Evolutionary conservation across 2,329 filamentous ascomycete species (phyloP).

Genomic region (Xylaria sp.): DNA sequence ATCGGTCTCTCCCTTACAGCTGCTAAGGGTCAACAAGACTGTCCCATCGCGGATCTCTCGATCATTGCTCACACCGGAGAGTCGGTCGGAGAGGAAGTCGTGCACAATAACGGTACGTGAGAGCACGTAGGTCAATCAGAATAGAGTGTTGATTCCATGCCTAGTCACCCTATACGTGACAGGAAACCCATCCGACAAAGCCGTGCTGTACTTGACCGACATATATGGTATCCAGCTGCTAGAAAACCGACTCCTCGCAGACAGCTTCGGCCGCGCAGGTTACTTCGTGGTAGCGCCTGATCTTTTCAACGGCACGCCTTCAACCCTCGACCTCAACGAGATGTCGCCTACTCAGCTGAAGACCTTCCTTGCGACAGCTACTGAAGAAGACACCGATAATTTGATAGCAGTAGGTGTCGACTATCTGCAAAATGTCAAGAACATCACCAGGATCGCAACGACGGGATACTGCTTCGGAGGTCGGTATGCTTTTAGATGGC

Average conservation of each 20-base stretch:
- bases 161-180: slow-evolving; percentile 51
- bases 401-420: slow-evolving; percentile 60
- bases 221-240: slow-evolving; percentile 50
- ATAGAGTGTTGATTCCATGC: slow-evolving; percentile 23
- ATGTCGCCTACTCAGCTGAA: slow-evolving; percentile 43
- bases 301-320: slow-evolving; percentile 50
- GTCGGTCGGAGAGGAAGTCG: slow-evolving; percentile 47
- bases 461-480: slow-evolving; percentile 75
- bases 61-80: slow-evolving; percentile 47
- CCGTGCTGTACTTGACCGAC: slow-evolving; percentile 51
- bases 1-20: slow-evolving; percentile 29
- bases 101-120: slow-evolving; percentile 46
- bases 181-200: slow-evolving; percentile 44
- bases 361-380: slow-evolving; percentile 53
- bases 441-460: slow-evolving; percentile 64
- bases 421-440: slow-evolving; percentile 59
- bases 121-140: neutral
- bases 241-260: slow-evolving; percentile 50
- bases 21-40: slow-evolving; percentile 31
- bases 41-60: slow-evolving; percentile 44
- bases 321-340: slow-evolving; percentile 48
- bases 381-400: slow-evolving; percentile 56
- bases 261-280: slow-evolving; percentile 53
- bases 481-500: slow-evolving; percentile 65
- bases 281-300: slow-evolving; percentile 52